phyloP scores from a whole-genome alignment of 352 stramenopile species.

The Phytophthora chlamydospora region DNA sequence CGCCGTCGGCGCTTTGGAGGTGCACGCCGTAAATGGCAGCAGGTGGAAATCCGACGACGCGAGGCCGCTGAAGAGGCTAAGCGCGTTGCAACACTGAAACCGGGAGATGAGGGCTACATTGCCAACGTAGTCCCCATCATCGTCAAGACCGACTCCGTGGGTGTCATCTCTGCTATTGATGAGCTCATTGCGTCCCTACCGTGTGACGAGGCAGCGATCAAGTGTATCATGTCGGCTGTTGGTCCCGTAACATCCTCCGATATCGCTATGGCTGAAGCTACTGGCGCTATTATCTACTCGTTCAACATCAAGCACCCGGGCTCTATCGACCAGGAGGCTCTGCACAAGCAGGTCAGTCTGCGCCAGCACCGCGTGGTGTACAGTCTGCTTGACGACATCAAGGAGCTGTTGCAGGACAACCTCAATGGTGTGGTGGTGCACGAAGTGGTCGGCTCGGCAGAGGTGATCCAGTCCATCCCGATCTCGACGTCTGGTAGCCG shows the following conservation, averaged over 20 bases:
- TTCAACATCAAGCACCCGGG: slow-evolving; percentile 89
- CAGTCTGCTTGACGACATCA: slow-evolving; percentile 88
- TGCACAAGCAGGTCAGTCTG: slow-evolving; percentile 80
- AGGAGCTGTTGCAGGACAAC: slow-evolving; percentile 75
- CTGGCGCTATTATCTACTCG: slow-evolving; percentile 82
- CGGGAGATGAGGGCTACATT: slow-evolving; percentile 86
- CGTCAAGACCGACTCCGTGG: slow-evolving; percentile 98
- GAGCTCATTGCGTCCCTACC: slow-evolving; percentile 82
- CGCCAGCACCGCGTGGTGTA: slow-evolving; percentile 88
- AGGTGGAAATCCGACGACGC: slow-evolving; percentile 72
- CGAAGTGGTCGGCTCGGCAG: slow-evolving; percentile 71
- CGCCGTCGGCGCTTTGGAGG: slow-evolving; percentile 63
- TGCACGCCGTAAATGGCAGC: slow-evolving; percentile 59
- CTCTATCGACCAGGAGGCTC: slow-evolving; percentile 79
- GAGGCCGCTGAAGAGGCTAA: slow-evolving; percentile 73
- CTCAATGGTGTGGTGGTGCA: slow-evolving; percentile 66
- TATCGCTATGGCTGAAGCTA: slow-evolving; percentile 81
- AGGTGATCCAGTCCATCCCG: slow-evolving; percentile 86
- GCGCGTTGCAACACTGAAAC: slow-evolving; percentile 69
- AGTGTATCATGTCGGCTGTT: slow-evolving; percentile 85
- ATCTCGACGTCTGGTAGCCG: slow-evolving; percentile 78
- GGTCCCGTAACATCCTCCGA: slow-evolving; percentile 86
- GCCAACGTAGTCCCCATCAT: slow-evolving; percentile 96
- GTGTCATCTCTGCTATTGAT: slow-evolving; percentile 94
- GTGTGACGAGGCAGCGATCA: slow-evolving; percentile 71